A percentile compares a stretch with the other conserved stretches of the same genome.
Evolutionary conservation across 1,139 yeast species (phyloP).

Genomic region (Casaregolazyma suthepensis): DNA sequence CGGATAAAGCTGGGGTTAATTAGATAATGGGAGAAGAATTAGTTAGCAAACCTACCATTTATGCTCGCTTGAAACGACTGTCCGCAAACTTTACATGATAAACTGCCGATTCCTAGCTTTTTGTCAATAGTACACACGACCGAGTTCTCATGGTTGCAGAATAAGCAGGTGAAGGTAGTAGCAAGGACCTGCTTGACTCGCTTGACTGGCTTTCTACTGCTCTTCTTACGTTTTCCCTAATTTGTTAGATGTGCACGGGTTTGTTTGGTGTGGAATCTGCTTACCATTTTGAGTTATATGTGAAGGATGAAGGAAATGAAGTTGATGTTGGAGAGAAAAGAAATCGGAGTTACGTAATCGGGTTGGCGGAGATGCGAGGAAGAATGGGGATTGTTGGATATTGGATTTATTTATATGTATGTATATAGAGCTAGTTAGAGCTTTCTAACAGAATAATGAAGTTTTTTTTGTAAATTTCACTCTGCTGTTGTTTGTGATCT

Average conservation of each 20-base stretch:
- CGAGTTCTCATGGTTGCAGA: slow-evolving; percentile 93
- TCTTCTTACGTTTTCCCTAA: slow-evolving; percentile 87
- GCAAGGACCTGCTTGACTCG: slow-evolving; percentile 76
- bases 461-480: too few species aligned
- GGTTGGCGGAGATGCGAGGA: not conserved
- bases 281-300: slow-evolving; percentile 6
- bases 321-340: not conserved
- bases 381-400: not conserved
- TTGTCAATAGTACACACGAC: slow-evolving; percentile 86
- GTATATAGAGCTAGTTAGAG: too few species aligned
- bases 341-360: not conserved
- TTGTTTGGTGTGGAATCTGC: not conserved
- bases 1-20: slow-evolving; percentile 43
- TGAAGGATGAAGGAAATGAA: not conserved
- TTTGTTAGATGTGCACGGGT: not conserved
- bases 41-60: slow-evolving; percentile 41
- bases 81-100: slow-evolving; percentile 91
- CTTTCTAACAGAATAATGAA: too few species aligned
- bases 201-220: slow-evolving; percentile 76
- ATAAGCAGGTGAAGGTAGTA: slow-evolving; percentile 81
- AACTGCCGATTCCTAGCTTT: slow-evolving; percentile 75
- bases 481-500: too few species aligned
- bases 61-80: slow-evolving; percentile 89
- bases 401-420: too few species aligned
- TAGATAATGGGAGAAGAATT: not conserved